phyloP scores from a whole-genome alignment of 257 asterid genomes.

The Paraleonurus japonicus region DNA sequence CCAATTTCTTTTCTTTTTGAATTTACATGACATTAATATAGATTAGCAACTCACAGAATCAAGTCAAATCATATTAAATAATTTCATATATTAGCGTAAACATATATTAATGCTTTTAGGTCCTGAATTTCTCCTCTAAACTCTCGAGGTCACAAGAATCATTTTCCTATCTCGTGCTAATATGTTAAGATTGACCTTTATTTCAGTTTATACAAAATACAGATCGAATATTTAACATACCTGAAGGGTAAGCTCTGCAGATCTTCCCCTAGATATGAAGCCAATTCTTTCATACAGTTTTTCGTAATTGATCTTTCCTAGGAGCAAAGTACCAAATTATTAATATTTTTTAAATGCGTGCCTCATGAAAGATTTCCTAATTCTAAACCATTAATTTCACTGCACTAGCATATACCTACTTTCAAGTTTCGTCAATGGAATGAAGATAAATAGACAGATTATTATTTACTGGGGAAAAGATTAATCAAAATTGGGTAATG shows the following conservation, averaged over 20 bases:
- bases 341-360: not conserved
- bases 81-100: not conserved
- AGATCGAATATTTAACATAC: constrained; percentile 31
- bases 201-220: constrained; percentile 7
- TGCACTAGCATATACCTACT: not conserved
- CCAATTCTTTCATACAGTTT: constrained; percentile 83
- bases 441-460: not conserved
- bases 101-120: not conserved
- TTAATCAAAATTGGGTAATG: too few relatives aligned
- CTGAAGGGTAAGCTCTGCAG: constrained; percentile 93
- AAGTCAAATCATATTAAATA: not conserved
- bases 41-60: constrained; percentile 3
- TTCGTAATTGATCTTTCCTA: constrained; percentile 88
- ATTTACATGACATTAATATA: not conserved
- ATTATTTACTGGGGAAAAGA: too few relatives aligned
- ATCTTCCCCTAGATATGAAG: constrained; percentile 87
- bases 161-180: not conserved
- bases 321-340: constrained; percentile 29
- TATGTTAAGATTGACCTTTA: not conserved
- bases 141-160: not conserved
- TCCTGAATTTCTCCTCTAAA: not conserved
- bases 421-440: constrained; percentile 2
- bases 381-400: not conserved
- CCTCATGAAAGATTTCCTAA: not conserved
- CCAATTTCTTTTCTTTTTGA: too few relatives aligned